These are phyloP conservation scores for Gentiana straminea DNA, from an alignment of 257 asterid genomes.

Conservation along the genomic window DNA sequence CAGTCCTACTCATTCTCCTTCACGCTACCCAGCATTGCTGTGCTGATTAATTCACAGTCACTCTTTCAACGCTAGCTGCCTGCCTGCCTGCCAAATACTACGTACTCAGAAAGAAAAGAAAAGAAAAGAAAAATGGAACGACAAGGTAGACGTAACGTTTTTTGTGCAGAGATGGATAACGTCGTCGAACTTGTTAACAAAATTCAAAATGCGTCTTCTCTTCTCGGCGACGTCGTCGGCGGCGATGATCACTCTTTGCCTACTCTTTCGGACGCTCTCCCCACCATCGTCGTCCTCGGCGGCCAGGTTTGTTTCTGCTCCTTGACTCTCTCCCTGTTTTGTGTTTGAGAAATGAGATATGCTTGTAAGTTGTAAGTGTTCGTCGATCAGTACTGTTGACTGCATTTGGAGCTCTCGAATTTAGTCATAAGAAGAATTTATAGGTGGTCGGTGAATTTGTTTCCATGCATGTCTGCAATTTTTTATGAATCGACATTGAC, in stretches of 20 bases:
- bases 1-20: no score
- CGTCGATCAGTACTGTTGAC: no score
- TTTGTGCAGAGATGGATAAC: slow-evolving; percentile 16
- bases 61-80: no score
- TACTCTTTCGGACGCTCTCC: slow-evolving; percentile 41
- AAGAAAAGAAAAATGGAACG: no score
- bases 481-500: background rate
- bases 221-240: slow-evolving; percentile 19
- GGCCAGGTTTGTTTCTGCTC: slow-evolving; percentile 23
- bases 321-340: background rate
- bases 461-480: background rate
- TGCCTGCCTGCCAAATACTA: no score
- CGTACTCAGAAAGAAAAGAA: no score
- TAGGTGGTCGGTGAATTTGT: background rate
- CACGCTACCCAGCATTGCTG: no score
- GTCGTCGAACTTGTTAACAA: slow-evolving; percentile 26
- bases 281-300: slow-evolving; percentile 36
- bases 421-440: background rate
- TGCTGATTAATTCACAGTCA: no score
- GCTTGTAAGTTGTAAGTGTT: background rate
- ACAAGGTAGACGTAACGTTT: background rate
- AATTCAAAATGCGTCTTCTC: slow-evolving; percentile 29
- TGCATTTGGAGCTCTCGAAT: background rate
- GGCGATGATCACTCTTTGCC: slow-evolving; percentile 28
- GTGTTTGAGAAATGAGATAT: background rate